Percentiles rank a stretch among this genome's conserved stretches.
Evolutionary conservation across 2,329 filamentous ascomycete genomes (phyloP).

Genomic region (Lizonia empirigonia): DNA sequence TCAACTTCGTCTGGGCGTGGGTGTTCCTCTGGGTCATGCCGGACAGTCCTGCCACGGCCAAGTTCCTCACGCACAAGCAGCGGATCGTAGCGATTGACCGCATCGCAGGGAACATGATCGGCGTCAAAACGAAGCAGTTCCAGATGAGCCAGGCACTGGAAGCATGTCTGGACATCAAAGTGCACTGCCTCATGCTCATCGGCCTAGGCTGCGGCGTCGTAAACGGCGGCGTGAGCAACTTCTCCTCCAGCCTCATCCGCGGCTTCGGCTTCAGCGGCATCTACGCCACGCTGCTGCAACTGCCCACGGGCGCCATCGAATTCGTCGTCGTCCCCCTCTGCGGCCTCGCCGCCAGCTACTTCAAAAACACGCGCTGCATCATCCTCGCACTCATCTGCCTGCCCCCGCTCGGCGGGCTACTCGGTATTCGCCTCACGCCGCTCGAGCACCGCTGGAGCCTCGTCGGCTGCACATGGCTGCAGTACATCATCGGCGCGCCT

Average conservation of each 20-base stretch:
- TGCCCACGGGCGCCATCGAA: conserved; percentile 53
- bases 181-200: conserved; percentile 49
- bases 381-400: conserved; percentile 50
- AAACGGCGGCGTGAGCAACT: conserved; percentile 59
- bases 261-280: conserved; percentile 52
- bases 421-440: conserved; percentile 57
- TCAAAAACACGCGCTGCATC: conserved; percentile 36
- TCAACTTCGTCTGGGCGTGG: conserved; percentile 46
- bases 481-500: conserved; percentile 57
- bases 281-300: conserved; percentile 51
- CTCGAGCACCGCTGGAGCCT: conserved; percentile 55
- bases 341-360: conserved; percentile 43
- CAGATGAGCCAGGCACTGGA: conserved; percentile 48
- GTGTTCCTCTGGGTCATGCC: conserved; percentile 48
- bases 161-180: conserved; percentile 49
- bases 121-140: conserved; percentile 50
- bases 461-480: conserved; percentile 60
- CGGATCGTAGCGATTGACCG: conserved; percentile 50
- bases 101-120: conserved; percentile 50
- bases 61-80: conserved; percentile 48
- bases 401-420: conserved; percentile 56
- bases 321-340: conserved; percentile 48
- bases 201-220: conserved; percentile 54
- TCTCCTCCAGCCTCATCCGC: conserved; percentile 54
- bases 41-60: conserved; percentile 44